Conservation (phyloP, 768 basidiomycete species). For the Cubamyces lactineus region DNA sequence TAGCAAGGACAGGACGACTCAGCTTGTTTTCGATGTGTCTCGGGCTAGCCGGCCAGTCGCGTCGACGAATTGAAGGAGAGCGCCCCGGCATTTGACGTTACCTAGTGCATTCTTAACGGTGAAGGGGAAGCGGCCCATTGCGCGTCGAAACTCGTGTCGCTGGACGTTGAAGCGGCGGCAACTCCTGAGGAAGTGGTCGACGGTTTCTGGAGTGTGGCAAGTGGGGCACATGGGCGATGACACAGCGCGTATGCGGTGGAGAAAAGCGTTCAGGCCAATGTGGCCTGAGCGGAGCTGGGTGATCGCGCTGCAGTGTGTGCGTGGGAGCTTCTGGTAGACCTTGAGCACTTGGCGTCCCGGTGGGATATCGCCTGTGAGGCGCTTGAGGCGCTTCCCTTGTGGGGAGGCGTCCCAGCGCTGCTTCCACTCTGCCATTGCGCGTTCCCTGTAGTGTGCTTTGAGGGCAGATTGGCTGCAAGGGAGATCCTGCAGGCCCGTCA, state of each 20-base stretch:
- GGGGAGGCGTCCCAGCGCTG: too few relatives aligned
- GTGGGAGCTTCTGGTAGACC: not conserved
- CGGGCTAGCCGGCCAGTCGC: constrained; percentile 15
- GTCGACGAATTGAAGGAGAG: constrained; percentile 14
- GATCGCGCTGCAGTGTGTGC: constrained; percentile 24
- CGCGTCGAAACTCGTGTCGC: not conserved
- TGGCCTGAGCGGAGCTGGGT: constrained; percentile 39
- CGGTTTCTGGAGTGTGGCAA: constrained; percentile 23
- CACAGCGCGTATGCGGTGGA: constrained; percentile 19
- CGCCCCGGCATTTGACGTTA: not conserved
- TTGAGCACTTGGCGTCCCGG: not conserved
- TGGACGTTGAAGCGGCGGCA: constrained; percentile 15
- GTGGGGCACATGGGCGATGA: constrained; percentile 22
- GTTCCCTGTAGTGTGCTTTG: too few relatives aligned
- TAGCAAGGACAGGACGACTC: too few relatives aligned
- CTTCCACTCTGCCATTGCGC: too few relatives aligned
- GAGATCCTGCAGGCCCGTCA: too few relatives aligned
- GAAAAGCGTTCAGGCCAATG: constrained; percentile 35
- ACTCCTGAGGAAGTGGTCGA: constrained; percentile 23
- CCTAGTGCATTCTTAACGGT: constrained; percentile 5
- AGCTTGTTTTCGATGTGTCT: too few relatives aligned
- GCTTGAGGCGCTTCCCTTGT: too few relatives aligned
- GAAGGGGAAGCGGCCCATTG: not conserved
- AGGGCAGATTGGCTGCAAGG: too few relatives aligned
- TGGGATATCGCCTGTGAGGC: not conserved